Percentiles rank a stretch among this genome's conserved stretches.
Evolutionary conservation across 2,329 filamentous ascomycete species (phyloP).

Genomic region (Stachybotrys elegans): DNA sequence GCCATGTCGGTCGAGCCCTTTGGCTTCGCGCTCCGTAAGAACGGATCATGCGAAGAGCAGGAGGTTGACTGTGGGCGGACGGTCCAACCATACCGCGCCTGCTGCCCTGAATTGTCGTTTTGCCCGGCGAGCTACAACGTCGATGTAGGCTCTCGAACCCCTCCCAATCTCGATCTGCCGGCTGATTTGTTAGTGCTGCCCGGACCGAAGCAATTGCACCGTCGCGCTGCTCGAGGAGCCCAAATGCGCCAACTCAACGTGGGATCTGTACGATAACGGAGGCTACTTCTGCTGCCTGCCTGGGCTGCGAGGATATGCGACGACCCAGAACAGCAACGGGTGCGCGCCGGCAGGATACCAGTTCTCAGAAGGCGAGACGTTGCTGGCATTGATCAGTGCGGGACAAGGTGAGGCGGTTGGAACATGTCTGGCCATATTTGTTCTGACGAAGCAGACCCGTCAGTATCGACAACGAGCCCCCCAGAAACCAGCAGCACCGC

Average conservation of each 20-base stretch:
- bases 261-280: slow-evolving; percentile 2
- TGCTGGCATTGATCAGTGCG: not conserved
- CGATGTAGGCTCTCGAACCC: not conserved
- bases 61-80: slow-evolving; percentile 1
- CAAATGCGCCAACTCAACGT: not conserved
- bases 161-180: not conserved
- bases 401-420: not conserved
- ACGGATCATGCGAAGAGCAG: not conserved
- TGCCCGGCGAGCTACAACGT: not conserved
- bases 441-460: not conserved
- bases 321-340: not conserved
- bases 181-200: slow-evolving; percentile 1
- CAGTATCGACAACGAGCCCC: not conserved
- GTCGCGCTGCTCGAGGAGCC: not conserved
- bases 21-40: not conserved
- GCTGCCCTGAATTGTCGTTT: not conserved
- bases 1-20: not conserved
- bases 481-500: not conserved
- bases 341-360: not conserved
- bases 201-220: not conserved
- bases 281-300: not conserved
- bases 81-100: not conserved
- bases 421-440: not conserved
- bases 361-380: not conserved
- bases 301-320: not conserved